Evolutionary conservation across 257 asterid species (phyloP).

Genomic region (Eucommia ulmoides): DNA sequence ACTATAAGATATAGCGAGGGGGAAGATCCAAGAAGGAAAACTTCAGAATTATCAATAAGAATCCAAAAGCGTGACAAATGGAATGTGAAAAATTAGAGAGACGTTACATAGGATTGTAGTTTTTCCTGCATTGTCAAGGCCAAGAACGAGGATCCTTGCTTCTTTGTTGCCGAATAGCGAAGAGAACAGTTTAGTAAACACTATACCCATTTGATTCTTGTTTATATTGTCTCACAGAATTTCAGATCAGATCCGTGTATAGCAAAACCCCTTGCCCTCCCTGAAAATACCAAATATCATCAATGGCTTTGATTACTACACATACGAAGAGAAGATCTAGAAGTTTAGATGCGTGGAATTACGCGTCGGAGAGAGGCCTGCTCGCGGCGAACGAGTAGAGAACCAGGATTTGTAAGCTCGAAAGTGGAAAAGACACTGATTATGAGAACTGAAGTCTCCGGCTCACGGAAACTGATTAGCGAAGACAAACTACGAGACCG

Average conservation of each 20-base stretch:
- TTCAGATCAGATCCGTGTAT: neutral
- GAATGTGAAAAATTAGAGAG: neutral
- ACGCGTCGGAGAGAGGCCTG: no score
- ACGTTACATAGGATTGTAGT: slow-evolving; percentile 80
- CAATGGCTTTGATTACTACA: neutral
- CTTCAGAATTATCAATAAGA: neutral
- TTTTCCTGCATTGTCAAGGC: slow-evolving; percentile 98
- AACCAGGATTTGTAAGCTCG: no score
- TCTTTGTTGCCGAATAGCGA: slow-evolving; percentile 87
- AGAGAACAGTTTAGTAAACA: slow-evolving; percentile 66
- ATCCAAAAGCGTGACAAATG: neutral
- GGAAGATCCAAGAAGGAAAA: no score
- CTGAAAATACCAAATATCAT: neutral
- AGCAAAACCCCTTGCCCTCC: neutral
- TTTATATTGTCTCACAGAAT: neutral
- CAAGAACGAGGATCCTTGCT: slow-evolving; percentile 93
- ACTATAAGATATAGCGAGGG: no score
- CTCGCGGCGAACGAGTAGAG: no score
- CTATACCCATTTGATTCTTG: slow-evolving; percentile 52
- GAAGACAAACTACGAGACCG: no score
- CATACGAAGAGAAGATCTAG: neutral
- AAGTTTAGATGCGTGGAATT: no score
- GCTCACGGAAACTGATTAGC: no score
- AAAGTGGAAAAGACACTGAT: no score
- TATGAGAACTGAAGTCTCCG: no score